Conservation (phyloP, 164 flowering plant species). For the Tetracentron sinense region DNA sequence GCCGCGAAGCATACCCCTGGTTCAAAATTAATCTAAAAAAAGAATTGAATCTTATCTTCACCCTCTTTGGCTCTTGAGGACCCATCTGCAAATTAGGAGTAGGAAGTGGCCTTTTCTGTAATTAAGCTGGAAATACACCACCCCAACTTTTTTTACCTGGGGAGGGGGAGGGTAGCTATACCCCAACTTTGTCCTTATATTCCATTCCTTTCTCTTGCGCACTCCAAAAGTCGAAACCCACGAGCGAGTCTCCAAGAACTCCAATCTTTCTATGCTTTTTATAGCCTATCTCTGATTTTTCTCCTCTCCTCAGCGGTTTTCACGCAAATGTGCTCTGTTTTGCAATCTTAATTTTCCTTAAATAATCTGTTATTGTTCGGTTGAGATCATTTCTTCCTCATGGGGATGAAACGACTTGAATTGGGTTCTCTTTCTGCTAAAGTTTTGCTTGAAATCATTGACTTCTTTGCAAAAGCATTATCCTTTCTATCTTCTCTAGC, state of each 20-base stretch:
- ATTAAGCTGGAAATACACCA: not conserved
- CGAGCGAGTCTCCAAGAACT: not conserved
- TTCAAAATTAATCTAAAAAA: too few relatives aligned
- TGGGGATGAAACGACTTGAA: slow-evolving; percentile 15
- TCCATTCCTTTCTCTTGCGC: slow-evolving; percentile 28
- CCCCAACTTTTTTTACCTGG: too few relatives aligned
- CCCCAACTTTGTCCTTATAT: not conserved
- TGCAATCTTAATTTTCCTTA: not conserved
- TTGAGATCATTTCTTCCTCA: not conserved
- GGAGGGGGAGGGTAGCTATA: too few relatives aligned
- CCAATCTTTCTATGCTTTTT: slow-evolving; percentile 8
- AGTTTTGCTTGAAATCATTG: slow-evolving; percentile 2
- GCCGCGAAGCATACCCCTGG: too few relatives aligned
- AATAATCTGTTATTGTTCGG: not conserved
- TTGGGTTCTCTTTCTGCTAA: slow-evolving; percentile 1
- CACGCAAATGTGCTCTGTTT: not conserved
- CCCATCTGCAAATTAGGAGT: not conserved
- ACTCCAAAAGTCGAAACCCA: slow-evolving; percentile 1
- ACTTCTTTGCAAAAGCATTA: not conserved
- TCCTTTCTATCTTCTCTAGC: slow-evolving; percentile 19
- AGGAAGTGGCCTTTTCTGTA: slow-evolving; percentile 1
- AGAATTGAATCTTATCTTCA: too few relatives aligned
- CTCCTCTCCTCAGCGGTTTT: too few relatives aligned
- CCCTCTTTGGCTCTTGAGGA: too few relatives aligned
- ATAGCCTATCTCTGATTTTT: not conserved